A percentile compares a stretch with the other conserved stretches of the same genome.
Conservation (phyloP, 164 flowering plant species). For the Tetracentron sinense region DNA sequence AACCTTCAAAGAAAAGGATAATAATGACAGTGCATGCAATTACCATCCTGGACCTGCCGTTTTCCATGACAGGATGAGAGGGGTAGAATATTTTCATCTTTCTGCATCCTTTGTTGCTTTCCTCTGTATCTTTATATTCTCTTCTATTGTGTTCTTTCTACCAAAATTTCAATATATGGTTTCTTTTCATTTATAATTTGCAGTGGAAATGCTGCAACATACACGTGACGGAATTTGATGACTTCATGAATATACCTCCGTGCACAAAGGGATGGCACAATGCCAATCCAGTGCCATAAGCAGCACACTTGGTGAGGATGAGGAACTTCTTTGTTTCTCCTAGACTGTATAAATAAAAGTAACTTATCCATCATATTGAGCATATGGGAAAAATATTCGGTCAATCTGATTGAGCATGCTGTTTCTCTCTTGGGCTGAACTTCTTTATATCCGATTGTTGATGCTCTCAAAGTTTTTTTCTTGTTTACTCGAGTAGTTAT, state of each 20-base stretch:
- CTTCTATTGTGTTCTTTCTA: not conserved
- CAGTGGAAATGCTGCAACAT: constrained; percentile 97
- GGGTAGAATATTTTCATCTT: constrained; percentile 42
- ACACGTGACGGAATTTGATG: constrained; percentile 91
- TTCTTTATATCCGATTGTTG: no score
- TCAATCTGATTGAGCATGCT: no score
- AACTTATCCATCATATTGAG: no score
- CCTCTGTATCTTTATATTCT: not conserved
- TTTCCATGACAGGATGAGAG: constrained; percentile 85
- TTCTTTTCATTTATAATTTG: constrained; percentile 15
- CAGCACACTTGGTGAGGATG: not conserved
- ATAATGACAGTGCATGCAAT: constrained; percentile 77
- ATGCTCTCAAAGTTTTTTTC: no score
- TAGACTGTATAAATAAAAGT: no score
- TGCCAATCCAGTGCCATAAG: constrained; percentile 53
- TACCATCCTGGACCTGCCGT: constrained; percentile 96
- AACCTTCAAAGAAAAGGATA: constrained; percentile 83
- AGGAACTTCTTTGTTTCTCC: no score
- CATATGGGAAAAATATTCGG: no score
- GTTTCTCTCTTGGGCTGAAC: no score
- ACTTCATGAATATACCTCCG: constrained; percentile 87
- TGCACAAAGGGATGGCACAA: constrained; percentile 94
- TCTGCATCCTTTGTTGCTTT: not conserved
- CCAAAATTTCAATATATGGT: not conserved
- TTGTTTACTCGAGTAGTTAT: no score